Percentiles rank a stretch among this genome's conserved stretches.
These are phyloP conservation scores for Puccinellia tenuiflora DNA, from an alignment of 176 grass and related monocot genomes.

Conservation along the genomic window DNA sequence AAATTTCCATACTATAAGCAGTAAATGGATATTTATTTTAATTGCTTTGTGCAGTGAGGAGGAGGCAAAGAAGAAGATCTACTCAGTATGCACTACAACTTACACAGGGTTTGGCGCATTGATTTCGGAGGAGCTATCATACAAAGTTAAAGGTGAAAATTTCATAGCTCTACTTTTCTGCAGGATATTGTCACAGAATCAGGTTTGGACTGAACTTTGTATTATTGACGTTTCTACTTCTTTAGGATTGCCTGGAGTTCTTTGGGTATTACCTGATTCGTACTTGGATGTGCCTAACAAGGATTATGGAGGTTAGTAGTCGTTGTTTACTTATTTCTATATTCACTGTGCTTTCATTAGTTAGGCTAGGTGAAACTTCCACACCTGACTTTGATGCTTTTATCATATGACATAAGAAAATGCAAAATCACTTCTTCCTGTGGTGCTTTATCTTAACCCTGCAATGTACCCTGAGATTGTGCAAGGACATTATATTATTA, in stretches of 20 bases:
- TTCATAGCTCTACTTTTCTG: conserved; percentile 6
- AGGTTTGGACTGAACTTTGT: not conserved
- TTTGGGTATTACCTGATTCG: conserved; percentile 98
- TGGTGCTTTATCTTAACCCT: not conserved
- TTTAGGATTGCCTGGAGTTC: conserved; percentile 89
- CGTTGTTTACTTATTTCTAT: not conserved
- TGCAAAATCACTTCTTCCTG: not conserved
- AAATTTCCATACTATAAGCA: not conserved
- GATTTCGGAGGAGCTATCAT: conserved; percentile 90
- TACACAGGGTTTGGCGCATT: conserved; percentile 76
- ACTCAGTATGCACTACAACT: conserved; percentile 87
- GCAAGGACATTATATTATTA: not conserved
- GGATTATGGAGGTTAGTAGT: conserved; percentile 83
- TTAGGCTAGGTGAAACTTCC: not conserved
- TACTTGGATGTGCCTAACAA: conserved; percentile 98
- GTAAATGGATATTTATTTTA: conserved; percentile 5
- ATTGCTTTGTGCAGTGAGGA: conserved; percentile 59
- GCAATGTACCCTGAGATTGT: not conserved
- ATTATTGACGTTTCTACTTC: conserved; percentile 1
- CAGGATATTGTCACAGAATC: not conserved
- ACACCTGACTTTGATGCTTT: not conserved
- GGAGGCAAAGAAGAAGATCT: conserved; percentile 94
- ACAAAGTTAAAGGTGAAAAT: conserved; percentile 96
- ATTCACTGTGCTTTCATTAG: not conserved
- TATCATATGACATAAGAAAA: not conserved